Evolutionary conservation across 257 asterid species (phyloP), one percentile per base, ranked within the genome.

Genomic region (Apocynum venetum): DNA sequence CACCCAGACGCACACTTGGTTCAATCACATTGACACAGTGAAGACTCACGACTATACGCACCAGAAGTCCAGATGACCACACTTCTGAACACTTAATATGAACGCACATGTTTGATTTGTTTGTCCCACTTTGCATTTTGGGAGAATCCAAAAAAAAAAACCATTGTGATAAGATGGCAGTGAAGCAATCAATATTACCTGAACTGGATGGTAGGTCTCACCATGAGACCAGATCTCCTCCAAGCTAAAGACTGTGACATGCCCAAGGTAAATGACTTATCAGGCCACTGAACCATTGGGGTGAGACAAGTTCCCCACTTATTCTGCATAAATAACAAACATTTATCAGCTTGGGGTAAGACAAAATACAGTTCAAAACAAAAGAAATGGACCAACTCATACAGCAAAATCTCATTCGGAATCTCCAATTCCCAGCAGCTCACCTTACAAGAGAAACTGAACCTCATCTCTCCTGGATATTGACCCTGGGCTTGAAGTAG

Each of bases 401-500:
- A 70, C 41, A 69, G 71, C 61, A 36, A 40, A 69, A 8, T 43
- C 14, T 51, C 66, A 13, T 66, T 40, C 31, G 57, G 43, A 31
- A 68, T 52, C 73, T 76, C 53, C 75, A 25, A 73, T 59, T 73
- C 48, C 46, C 20, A 73, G 43, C 55, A 68, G 67, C 84, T 79
- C 84, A 93, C 99, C 99, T 93, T 96, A 90, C 96, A 89, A 66
- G 99, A 93, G 88, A 91, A 96, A 86, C 99, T 96, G 84, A 91
- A 87, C 85, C 82, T 96, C 93, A 93, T 91, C 77, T 93, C 99
- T 76, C 99, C 98, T 0, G 98, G 99, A 84, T 90, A 93, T 80
- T 90, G 98, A 80, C 99, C 99, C 85, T 96, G 98, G 40, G 93
- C 98, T 87, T 96, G 99, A 79, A 96, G 95, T 60, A 96, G 84